These are phyloP conservation scores for Colletotrichum eleusines DNA, from an alignment of 2,329 filamentous ascomycete genomes.

Conservation along the genomic window DNA sequence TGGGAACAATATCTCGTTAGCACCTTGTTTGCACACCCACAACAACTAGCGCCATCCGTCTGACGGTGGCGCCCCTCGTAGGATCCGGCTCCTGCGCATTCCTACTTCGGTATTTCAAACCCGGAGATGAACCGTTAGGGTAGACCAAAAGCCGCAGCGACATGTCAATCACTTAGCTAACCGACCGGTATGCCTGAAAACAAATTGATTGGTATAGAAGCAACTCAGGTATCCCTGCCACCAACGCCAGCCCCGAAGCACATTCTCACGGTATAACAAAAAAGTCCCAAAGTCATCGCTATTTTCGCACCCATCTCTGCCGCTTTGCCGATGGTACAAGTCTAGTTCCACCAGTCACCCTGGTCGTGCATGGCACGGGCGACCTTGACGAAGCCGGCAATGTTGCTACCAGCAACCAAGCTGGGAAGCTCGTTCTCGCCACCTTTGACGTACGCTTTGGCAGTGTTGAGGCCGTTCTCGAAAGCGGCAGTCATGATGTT, in stretches of 20 bases:
- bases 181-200: background rate
- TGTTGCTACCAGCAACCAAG: constrained; percentile 94
- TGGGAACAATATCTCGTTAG: constrained; percentile 21
- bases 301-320: constrained; percentile 5
- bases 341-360: constrained; percentile 84
- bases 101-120: constrained; percentile 19
- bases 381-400: constrained; percentile 98
- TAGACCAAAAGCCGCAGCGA: too few relatives aligned
- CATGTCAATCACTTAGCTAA: background rate
- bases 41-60: background rate
- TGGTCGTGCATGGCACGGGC: constrained; percentile 94
- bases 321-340: background rate
- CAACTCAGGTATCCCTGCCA: constrained; percentile 37
- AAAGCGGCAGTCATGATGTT: constrained; percentile 96
- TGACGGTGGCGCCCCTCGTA: background rate
- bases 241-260: constrained; percentile 41
- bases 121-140: background rate
- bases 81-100: constrained; percentile 17
- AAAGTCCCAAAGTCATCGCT: constrained; percentile 28
- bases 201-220: constrained; percentile 33
- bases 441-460: constrained; percentile 86
- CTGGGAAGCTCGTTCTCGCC: constrained; percentile 88
- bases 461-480: constrained; percentile 87
- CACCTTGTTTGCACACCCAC: constrained; percentile 13
- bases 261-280: constrained; percentile 29